These are phyloP conservation scores for Lasiodiplodia theobromae DNA, from an alignment of 2,329 filamentous ascomycete species.

Conservation along the genomic window DNA sequence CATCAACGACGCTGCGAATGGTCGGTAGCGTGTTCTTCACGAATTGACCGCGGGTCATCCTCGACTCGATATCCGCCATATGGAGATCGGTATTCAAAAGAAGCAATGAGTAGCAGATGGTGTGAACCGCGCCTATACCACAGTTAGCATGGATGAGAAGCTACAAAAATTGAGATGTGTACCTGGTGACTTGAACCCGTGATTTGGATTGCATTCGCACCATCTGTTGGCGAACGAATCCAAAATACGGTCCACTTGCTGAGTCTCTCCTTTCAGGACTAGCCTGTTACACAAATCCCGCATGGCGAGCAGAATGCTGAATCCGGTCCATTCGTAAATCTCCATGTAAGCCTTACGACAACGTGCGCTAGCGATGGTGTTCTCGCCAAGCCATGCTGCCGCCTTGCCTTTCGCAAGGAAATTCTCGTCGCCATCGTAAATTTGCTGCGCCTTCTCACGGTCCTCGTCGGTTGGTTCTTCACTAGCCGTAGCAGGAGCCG, in stretches of 20 bases:
- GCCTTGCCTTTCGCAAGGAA: constrained; percentile 81
- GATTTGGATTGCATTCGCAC: constrained; percentile 90
- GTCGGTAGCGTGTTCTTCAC: constrained; percentile 96
- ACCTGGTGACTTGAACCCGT: constrained; percentile 91
- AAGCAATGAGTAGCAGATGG: constrained; percentile 94
- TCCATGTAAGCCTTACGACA: constrained; percentile 86
- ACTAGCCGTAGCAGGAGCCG: constrained; percentile 28
- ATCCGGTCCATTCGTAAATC: constrained; percentile 82
- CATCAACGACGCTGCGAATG: constrained; percentile 77
- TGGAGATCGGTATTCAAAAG: constrained; percentile 96
- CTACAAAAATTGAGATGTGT: constrained; percentile 32
- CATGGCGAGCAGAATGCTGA: constrained; percentile 80
- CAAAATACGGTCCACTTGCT: constrained; percentile 94
- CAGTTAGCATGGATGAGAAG: constrained; percentile 6
- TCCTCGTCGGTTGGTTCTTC: constrained; percentile 70
- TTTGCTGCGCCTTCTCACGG: constrained; percentile 76
- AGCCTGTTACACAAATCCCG: constrained; percentile 82
- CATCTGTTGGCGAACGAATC: constrained; percentile 88
- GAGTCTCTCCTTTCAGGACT: constrained; percentile 87
- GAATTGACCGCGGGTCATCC: constrained; percentile 95
- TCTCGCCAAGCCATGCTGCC: constrained; percentile 86
- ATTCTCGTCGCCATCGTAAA: constrained; percentile 85
- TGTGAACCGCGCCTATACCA: constrained; percentile 84
- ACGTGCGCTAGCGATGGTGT: constrained; percentile 59
- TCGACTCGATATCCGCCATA: constrained; percentile 90